Evolutionary conservation across 768 basidiomycete genomes (phyloP).

Genomic region (Ephemerocybe angulata): DNA sequence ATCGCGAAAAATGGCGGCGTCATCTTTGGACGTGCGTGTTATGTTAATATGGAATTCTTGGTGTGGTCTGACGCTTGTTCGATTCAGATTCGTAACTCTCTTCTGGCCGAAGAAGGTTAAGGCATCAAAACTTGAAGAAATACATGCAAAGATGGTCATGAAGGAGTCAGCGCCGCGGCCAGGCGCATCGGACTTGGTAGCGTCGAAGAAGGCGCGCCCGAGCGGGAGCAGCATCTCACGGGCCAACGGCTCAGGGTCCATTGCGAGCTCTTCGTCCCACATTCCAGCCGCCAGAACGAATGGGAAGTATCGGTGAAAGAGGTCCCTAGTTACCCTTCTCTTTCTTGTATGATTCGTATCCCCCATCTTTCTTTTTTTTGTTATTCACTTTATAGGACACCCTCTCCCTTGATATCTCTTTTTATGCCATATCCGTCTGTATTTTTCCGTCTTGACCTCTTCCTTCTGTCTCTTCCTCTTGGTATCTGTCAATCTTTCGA

Average conservation of each 20-base stretch:
- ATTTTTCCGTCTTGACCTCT: constrained; percentile 15
- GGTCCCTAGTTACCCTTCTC: constrained; percentile 18
- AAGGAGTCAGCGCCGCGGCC: constrained; percentile 67
- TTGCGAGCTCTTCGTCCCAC: constrained; percentile 26
- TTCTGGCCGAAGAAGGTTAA: constrained; percentile 99
- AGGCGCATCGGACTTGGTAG: constrained; percentile 29
- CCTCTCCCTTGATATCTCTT: constrained; percentile 9
- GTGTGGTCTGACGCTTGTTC: constrained; percentile 7
- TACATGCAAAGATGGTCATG: constrained; percentile 94
- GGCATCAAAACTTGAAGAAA: constrained; percentile 88
- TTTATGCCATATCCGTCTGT: constrained; percentile 13
- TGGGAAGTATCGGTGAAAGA: constrained; percentile 57
- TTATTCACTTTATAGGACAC: neutral
- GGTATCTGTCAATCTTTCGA: constrained; percentile 9
- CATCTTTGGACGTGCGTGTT: constrained; percentile 93
- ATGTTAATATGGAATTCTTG: neutral
- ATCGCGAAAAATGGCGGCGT: constrained; percentile 82
- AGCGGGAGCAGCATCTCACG: constrained; percentile 40
- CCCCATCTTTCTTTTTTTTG: neutral
- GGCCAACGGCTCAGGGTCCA: constrained; percentile 48
- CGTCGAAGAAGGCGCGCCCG: constrained; percentile 56
- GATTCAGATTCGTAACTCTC: constrained; percentile 78
- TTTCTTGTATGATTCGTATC: constrained; percentile 12
- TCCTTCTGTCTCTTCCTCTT: constrained; percentile 9
- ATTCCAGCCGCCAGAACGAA: constrained; percentile 49